Conservation (phyloP, 345 rosid genomes). For the Erysimum cheiranthoides region DNA sequence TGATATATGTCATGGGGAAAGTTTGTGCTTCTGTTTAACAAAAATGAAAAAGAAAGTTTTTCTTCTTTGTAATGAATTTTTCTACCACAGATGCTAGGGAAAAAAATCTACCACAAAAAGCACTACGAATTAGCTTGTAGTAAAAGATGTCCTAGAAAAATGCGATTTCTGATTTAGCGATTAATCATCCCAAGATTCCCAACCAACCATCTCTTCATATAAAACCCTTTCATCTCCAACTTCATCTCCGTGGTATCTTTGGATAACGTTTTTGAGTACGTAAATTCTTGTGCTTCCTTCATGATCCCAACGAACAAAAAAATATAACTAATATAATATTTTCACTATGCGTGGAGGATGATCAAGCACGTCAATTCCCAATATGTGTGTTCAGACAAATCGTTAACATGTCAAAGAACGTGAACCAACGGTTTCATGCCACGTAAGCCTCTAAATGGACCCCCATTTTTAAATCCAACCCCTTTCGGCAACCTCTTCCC, state of each 20-base stretch:
- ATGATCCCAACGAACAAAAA: slow-evolving; percentile 12
- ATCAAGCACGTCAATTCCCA: slow-evolving; percentile 59
- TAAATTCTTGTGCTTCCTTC: slow-evolving; percentile 31
- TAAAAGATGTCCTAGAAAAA: neutral
- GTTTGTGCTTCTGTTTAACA: no score
- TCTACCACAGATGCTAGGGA: neutral
- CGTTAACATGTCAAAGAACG: slow-evolving; percentile 24
- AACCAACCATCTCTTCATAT: slow-evolving; percentile 3
- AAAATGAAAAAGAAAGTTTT: no score
- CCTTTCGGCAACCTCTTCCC: slow-evolving; percentile 41
- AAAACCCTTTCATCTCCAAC: slow-evolving; percentile 16
- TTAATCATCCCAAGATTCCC: slow-evolving; percentile 12
- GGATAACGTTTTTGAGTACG: slow-evolving; percentile 35
- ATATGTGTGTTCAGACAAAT: slow-evolving; percentile 35
- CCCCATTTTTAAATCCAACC: neutral
- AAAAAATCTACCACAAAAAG: neutral
- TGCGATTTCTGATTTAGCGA: neutral
- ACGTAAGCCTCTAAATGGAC: slow-evolving; percentile 26
- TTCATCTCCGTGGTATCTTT: slow-evolving; percentile 26
- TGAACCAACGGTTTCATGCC: slow-evolving; percentile 49
- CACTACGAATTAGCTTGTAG: neutral
- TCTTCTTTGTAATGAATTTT: neutral
- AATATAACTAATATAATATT: neutral
- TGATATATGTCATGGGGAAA: neutral
- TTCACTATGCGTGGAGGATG: slow-evolving; percentile 44